These are phyloP conservation scores for Paxillus rubicundulus DNA, from an alignment of 768 basidiomycete genomes.

Conservation along the genomic window DNA sequence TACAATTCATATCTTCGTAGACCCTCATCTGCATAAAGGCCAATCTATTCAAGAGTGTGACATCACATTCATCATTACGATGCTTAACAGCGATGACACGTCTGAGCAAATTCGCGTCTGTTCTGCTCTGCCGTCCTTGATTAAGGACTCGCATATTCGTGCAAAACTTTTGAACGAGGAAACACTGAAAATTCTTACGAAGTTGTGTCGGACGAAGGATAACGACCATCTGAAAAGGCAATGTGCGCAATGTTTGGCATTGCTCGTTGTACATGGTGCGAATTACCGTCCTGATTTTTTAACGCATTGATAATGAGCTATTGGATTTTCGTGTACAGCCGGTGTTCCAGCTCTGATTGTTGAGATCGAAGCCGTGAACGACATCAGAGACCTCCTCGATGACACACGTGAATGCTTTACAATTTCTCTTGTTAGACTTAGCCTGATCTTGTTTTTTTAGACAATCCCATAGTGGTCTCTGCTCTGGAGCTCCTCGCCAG, in stretches of 20 bases:
- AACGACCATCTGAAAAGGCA: not conserved
- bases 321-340: not conserved
- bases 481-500: conserved; percentile 3
- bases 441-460: not conserved
- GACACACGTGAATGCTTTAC: not conserved
- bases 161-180: not conserved
- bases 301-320: not conserved
- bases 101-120: conserved; percentile 1
- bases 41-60: not conserved
- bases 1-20: not conserved
- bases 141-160: not conserved
- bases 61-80: not conserved
- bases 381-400: not conserved
- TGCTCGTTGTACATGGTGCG: not conserved
- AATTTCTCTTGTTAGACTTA: not conserved
- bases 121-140: conserved; percentile 2
- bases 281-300: not conserved
- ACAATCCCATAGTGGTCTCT: not conserved
- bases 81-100: conserved; percentile 1
- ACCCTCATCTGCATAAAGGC: not conserved
- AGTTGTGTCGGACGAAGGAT: not conserved
- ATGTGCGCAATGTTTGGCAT: conserved; percentile 1
- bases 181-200: conserved; percentile 1
- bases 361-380: not conserved
- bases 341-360: not conserved